Evolutionary conservation across 2,329 filamentous ascomycete species (phyloP), one percentile per base, ranked within the genome.

Genomic region (Fusarium sp.): DNA sequence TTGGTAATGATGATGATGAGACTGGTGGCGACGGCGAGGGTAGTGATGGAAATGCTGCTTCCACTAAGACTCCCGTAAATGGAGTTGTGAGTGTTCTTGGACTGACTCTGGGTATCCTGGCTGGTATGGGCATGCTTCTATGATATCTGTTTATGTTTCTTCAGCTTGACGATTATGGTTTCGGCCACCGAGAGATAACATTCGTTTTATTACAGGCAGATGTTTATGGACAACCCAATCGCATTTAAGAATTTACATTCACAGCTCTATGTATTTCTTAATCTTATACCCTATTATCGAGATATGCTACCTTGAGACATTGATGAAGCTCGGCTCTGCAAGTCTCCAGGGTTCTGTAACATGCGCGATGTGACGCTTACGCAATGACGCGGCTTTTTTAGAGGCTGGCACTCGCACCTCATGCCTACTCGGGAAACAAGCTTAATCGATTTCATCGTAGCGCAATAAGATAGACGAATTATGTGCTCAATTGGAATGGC

Each of bases 71-170:
- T n/a, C 24, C 32, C 3, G 24, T 14, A 15, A 26, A n/a, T 1
- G 42, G 44, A 6, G n/a, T 20, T 8, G 10, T 60, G 10, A 48
- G 60, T 30, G 26, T 70, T 3, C 8, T 73, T 24, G 66, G 55
- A 3, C 3, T 62, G 5, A 20, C 42, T 26, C 4, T 73, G 30
- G 66, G 70, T 3, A 18, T 73, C 10, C 5, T 73, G 13, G 51
- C 24, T 13, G 65, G 60, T 5, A 34, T 52, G 15, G 70, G 70
- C 5, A 62, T 66, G 51, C 28, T 73, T 36, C 8, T 70, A 12
- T 26, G 30, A 48, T 62, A 32, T 30, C 17, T 15, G 8, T 1
- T 15, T 22, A 7, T 4, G 8, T 38, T 38, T 28, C 13, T 45
- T 24, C 15, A 18, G 3, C 30, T 59, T 28, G 15, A n/a, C 1